Conservation (phyloP, 2,329 filamentous ascomycete species). For the Neoascochyta sp. region DNA sequence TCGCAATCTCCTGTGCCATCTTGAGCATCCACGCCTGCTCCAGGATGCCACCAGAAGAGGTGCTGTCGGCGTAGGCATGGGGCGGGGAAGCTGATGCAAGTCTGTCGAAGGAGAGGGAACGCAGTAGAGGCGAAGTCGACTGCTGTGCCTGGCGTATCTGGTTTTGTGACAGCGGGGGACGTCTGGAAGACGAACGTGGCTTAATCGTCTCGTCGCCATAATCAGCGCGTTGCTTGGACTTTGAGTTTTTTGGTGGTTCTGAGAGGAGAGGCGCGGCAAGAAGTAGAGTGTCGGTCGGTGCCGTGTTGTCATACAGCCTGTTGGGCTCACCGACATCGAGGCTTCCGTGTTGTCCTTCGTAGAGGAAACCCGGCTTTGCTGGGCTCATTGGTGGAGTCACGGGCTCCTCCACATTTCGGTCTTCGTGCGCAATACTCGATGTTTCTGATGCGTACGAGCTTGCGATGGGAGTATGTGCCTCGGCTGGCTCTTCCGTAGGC, state of each 20-base stretch:
- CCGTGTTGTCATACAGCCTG: constrained; percentile 15
- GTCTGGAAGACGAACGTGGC: constrained; percentile 13
- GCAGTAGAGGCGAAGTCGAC: constrained; percentile 35
- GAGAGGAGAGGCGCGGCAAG: constrained; percentile 26
- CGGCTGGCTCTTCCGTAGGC: constrained; percentile 50
- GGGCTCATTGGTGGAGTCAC: constrained; percentile 33
- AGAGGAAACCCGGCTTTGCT: constrained; percentile 15
- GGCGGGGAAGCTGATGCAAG: constrained; percentile 18
- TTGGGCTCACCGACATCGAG: constrained; percentile 25
- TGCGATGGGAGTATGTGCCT: constrained; percentile 47
- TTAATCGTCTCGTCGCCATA: constrained; percentile 6
- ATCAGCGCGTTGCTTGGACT: constrained; percentile 18
- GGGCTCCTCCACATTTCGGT: constrained; percentile 31
- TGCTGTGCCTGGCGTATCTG: constrained; percentile 31
- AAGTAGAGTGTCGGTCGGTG: constrained; percentile 19
- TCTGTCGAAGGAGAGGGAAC: constrained; percentile 24
- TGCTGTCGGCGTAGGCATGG: constrained; percentile 18
- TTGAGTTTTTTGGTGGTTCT: constrained; percentile 20
- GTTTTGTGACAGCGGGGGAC: constrained; percentile 29
- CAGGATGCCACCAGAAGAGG: constrained; percentile 57
- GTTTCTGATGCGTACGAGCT: constrained; percentile 60
- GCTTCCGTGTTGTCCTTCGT: constrained; percentile 22
- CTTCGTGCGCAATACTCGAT: constrained; percentile 36
- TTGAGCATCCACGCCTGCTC: constrained; percentile 87
- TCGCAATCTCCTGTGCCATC: constrained; percentile 88